Percentiles rank a stretch among this genome's conserved stretches.
phyloP scores from a whole-genome alignment of 352 stramenopile species.

The Phytophthora foliorum region DNA sequence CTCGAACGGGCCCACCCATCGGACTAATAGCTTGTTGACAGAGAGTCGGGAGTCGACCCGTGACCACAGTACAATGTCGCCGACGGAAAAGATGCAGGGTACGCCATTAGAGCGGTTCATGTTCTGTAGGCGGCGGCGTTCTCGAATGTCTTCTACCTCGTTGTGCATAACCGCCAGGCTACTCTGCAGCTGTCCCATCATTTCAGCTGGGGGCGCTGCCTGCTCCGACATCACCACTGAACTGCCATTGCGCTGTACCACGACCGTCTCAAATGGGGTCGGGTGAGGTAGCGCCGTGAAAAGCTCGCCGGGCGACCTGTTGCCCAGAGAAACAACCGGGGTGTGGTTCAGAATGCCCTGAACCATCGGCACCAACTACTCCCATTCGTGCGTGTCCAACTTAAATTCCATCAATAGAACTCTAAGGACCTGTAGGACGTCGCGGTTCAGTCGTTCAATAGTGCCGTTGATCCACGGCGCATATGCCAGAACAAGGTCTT shows the following conservation, averaged over 20 bases:
- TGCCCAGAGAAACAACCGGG: background rate
- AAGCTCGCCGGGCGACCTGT: background rate
- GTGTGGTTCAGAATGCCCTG: slow-evolving; percentile 8
- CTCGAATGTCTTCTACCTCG: background rate
- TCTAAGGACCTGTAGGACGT: background rate
- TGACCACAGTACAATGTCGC: slow-evolving; percentile 12
- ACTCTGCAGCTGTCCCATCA: background rate
- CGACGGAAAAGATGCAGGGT: background rate
- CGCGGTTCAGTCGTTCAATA: slow-evolving; percentile 3
- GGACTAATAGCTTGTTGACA: background rate
- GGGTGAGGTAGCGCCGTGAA: background rate
- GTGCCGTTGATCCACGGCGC: no score
- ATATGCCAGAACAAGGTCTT: background rate
- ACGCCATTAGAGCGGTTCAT: background rate
- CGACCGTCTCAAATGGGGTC: background rate
- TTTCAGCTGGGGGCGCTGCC: background rate
- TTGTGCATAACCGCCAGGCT: slow-evolving; percentile 2
- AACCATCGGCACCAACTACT: slow-evolving; percentile 1
- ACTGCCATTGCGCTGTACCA: background rate
- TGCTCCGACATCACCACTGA: background rate
- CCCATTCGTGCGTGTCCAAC: slow-evolving; percentile 1
- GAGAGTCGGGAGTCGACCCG: slow-evolving; percentile 2
- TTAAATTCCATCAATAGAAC: slow-evolving; percentile 8
- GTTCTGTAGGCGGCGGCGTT: slow-evolving; percentile 3
- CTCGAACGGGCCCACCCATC: slow-evolving; percentile 1